A percentile compares a stretch with the other conserved stretches of the same genome.
Conservation (phyloP, 768 basidiomycete genomes). For the Krasilnikovozyma curviuscula region DNA sequence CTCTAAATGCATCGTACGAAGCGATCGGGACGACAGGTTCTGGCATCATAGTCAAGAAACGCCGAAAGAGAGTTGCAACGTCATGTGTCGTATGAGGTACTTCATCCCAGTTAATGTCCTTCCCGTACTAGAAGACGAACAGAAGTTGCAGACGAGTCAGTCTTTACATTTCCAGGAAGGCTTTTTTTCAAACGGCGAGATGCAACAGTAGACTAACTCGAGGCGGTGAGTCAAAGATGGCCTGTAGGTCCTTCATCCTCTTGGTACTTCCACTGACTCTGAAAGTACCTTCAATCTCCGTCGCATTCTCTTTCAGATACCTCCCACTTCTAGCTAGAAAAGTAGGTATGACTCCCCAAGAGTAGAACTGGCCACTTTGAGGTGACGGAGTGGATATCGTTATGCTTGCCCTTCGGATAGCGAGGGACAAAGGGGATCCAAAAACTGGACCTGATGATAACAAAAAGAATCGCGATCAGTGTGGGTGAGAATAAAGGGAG, state of each 20-base stretch:
- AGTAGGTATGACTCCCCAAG: slow-evolving; percentile 71
- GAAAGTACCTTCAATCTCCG: slow-evolving; percentile 82
- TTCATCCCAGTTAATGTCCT: slow-evolving; percentile 72
- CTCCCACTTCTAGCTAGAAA: slow-evolving; percentile 94
- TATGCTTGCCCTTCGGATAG: too few species aligned
- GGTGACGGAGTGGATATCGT: slow-evolving; percentile 10
- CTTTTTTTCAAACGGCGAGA: too few species aligned
- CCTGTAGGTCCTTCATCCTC: slow-evolving; percentile 88
- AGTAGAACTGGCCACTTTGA: slow-evolving; percentile 61
- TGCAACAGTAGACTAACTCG: slow-evolving; percentile 35
- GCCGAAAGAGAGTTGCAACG: slow-evolving; percentile 83
- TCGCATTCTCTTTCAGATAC: slow-evolving; percentile 88
- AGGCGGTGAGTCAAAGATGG: slow-evolving; percentile 70
- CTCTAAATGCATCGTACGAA: slow-evolving; percentile 17
- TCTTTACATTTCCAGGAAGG: too few species aligned
- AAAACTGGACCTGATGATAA: too few species aligned
- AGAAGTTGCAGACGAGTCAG: neutral
- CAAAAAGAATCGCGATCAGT: too few species aligned
- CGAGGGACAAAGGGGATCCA: too few species aligned
- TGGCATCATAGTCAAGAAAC: slow-evolving; percentile 92
- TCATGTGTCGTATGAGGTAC: slow-evolving; percentile 61
- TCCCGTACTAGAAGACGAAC: slow-evolving; percentile 51
- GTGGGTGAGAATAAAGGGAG: too few species aligned
- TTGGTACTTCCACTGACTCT: slow-evolving; percentile 88
- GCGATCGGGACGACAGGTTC: slow-evolving; percentile 20